Base-by-base conservation (phyloP, 768 basidiomycete genomes). In the Boletus rubescentipes region DNA sequence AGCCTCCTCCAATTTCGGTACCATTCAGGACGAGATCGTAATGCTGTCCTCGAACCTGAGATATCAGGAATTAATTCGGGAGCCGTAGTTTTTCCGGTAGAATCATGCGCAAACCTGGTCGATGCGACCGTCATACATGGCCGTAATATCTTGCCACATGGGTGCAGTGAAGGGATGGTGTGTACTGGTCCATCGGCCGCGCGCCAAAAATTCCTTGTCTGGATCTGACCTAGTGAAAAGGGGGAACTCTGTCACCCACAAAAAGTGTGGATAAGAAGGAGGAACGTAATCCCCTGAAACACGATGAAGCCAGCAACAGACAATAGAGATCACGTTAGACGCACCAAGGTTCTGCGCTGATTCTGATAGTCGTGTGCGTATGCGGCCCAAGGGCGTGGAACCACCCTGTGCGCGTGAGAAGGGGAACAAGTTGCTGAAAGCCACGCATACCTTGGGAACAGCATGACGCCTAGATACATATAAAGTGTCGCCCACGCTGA, bases 161-260 rank as follows among this genome's bases (percentile, higher is more conserved):
- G 95, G 95, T 9, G 95, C 94, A 12, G 95, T 98, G 72, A 98
- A 98, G 3, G 95, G 95, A 71, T 98, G 95, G 64, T 98, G 95
- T 4, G 91, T 86, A 58, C 89, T 90, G 59, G 90, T 89, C 91
- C 92, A 96, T 63, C 93, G 79, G 30, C 94, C 94, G 52, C 84
- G 80, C 4, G 93, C 89, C 30, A 93, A 72, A 66, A 87, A 83
- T 35, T 90, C 85, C 73, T 97, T 97, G 75, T 97, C 94, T 51
- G 79, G 77, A 68, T 97, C 94, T 35, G 87, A 84, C 30, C 79
- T 84, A 15, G 94, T 85, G 75, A 96, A 97, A 21, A 98, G 78
- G 14, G 95, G 95, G 68, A 97, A 97, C 69, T 96, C 93, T 5
- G 93, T 96, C 49, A 98, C 83, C 95, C 95, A 98, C 18, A 95